Evolutionary conservation across 257 asterid species (phyloP).

Genomic region (Nicotiana attenuata): DNA sequence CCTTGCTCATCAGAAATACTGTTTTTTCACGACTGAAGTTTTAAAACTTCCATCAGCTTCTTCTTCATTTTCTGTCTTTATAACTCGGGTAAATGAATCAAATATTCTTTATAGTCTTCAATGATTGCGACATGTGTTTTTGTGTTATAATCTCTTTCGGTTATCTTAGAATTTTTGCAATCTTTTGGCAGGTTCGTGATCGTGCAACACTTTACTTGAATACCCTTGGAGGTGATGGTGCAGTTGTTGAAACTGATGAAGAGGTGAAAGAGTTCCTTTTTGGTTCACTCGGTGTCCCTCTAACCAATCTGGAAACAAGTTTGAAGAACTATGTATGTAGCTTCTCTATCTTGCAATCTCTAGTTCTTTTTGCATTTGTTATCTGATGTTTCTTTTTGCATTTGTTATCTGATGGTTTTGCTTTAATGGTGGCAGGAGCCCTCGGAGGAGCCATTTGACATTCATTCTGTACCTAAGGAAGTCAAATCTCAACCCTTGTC

Average conservation of each 20-base stretch:
- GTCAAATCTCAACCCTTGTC: slow-evolving; percentile 89
- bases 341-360: slow-evolving; percentile 3
- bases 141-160: neutral
- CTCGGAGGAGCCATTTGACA: slow-evolving; percentile 81
- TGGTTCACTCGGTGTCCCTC: slow-evolving; percentile 81
- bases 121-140: neutral
- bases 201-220: slow-evolving; percentile 98
- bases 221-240: slow-evolving; percentile 88
- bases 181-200: slow-evolving; percentile 76
- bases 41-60: neutral
- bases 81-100: neutral
- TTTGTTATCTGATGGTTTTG: slow-evolving; percentile 13
- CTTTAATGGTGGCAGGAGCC: slow-evolving; percentile 55
- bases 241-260: slow-evolving; percentile 80
- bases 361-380: slow-evolving; percentile 4
- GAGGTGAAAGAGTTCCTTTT: slow-evolving; percentile 84
- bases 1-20: neutral
- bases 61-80: neutral
- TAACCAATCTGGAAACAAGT: slow-evolving; percentile 77
- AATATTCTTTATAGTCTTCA: neutral
- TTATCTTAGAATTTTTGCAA: slow-evolving; percentile 9
- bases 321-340: slow-evolving; percentile 79
- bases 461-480: slow-evolving; percentile 74
- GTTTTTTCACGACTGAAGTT: neutral
- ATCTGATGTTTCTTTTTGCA: slow-evolving; percentile 8